phyloP scores from a whole-genome alignment of 2,329 filamentous ascomycete species.

The Neocatenulostroma microsporum region DNA sequence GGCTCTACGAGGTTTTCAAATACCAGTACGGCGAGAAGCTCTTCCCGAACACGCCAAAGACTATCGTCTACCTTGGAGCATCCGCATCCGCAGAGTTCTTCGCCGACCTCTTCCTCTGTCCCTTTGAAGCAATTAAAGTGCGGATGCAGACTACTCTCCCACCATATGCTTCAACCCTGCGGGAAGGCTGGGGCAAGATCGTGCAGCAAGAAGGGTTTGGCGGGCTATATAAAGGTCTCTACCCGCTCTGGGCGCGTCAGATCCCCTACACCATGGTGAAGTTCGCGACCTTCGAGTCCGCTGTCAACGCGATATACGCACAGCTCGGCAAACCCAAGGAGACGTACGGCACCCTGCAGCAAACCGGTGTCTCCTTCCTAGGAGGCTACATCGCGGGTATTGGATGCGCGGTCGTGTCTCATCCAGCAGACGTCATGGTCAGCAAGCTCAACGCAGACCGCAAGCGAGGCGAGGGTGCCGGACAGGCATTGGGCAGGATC shows the following conservation, averaged over 20 bases:
- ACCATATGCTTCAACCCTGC: slow-evolving; percentile 66
- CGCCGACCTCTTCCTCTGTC: slow-evolving; percentile 72
- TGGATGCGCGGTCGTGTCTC: slow-evolving; percentile 58
- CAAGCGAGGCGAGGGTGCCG: slow-evolving; percentile 67
- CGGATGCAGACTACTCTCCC: slow-evolving; percentile 81
- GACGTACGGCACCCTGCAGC: slow-evolving; percentile 71
- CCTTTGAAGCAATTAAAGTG: slow-evolving; percentile 82
- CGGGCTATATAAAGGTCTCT: slow-evolving; percentile 77
- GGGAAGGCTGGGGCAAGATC: slow-evolving; percentile 65
- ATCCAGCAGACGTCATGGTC: slow-evolving; percentile 64
- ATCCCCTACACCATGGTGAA: slow-evolving; percentile 66
- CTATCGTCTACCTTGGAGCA: slow-evolving; percentile 66
- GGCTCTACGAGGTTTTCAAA: slow-evolving; percentile 90
- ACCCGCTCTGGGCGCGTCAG: slow-evolving; percentile 85
- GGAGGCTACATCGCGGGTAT: slow-evolving; percentile 84
- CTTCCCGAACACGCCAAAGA: slow-evolving; percentile 72
- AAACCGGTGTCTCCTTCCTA: slow-evolving; percentile 77
- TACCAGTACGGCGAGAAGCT: slow-evolving; percentile 72
- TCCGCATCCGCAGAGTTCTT: slow-evolving; percentile 73
- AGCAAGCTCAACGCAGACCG: slow-evolving; percentile 82
- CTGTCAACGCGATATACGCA: slow-evolving; percentile 77
- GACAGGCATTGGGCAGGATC: slow-evolving; percentile 66
- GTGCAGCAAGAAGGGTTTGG: slow-evolving; percentile 64
- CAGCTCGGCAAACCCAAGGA: slow-evolving; percentile 67
- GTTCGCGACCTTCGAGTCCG: slow-evolving; percentile 86